Conservation (phyloP, 495 filamentous ascomycete species). For the Eremomyces bilateralis region DNA sequence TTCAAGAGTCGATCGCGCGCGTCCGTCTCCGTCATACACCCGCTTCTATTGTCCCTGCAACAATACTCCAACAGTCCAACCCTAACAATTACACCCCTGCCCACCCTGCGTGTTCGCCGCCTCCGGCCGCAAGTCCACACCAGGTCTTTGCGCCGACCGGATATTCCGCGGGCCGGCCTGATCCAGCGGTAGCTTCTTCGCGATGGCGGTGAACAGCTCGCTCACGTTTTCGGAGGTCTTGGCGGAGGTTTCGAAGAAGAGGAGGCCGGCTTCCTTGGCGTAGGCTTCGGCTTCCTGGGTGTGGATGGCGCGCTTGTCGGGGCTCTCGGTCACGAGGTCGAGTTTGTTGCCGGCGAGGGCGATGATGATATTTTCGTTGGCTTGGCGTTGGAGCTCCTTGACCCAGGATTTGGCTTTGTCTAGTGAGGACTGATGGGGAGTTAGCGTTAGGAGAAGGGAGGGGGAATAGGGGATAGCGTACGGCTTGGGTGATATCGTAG, state of each 20-base stretch:
- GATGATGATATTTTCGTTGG: constrained; percentile 98
- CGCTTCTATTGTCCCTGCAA: too few species aligned
- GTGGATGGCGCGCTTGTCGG: constrained; percentile 78
- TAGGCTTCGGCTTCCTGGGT: constrained; percentile 87
- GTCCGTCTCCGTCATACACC: too few species aligned
- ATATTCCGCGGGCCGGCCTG: constrained; percentile 74
- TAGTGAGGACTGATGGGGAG: constrained; percentile 48
- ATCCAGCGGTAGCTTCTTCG: constrained; percentile 88
- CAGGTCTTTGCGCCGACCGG: constrained; percentile 46
- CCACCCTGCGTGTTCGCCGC: constrained; percentile 51
- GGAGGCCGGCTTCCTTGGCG: constrained; percentile 69
- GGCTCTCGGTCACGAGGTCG: constrained; percentile 73
- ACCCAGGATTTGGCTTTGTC: constrained; percentile 99
- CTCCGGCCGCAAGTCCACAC: constrained; percentile 64
- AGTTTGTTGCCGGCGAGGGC: constrained; percentile 94
- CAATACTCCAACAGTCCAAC: too few species aligned
- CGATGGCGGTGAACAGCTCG: constrained; percentile 94
- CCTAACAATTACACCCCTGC: constrained; percentile 55
- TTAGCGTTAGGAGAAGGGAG: background rate
- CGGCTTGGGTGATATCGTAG: constrained; percentile 97
- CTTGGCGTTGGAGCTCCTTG: constrained; percentile 96
- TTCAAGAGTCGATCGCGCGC: too few species aligned
- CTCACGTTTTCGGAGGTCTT: constrained; percentile 92
- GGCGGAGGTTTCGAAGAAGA: constrained; percentile 96
- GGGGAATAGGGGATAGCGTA: constrained; percentile 24